phyloP scores from a whole-genome alignment of 768 basidiomycete species.

The Leccinellum albellum region DNA sequence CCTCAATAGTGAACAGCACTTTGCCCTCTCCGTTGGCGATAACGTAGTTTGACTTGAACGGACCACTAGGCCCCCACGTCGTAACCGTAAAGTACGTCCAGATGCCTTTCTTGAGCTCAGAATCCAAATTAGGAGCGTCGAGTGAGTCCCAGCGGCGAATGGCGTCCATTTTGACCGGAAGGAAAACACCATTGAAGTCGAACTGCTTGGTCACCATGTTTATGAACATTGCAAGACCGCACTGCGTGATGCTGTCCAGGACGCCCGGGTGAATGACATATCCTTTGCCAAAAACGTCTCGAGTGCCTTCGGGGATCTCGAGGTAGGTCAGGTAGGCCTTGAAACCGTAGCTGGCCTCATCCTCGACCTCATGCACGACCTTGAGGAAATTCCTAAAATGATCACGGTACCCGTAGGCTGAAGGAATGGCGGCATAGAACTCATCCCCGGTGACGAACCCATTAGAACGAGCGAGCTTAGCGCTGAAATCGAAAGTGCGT shows the following conservation, averaged over 20 bases:
- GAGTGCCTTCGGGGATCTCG: slow-evolving; percentile 10
- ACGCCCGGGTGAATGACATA: slow-evolving; percentile 33
- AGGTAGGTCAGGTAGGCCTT: slow-evolving; percentile 27
- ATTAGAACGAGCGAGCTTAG: slow-evolving; percentile 15
- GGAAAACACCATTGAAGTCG: slow-evolving; percentile 31
- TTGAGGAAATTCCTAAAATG: slow-evolving; percentile 29
- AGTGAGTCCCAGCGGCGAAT: slow-evolving; percentile 29
- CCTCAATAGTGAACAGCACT: slow-evolving; percentile 32
- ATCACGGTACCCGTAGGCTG: slow-evolving; percentile 18
- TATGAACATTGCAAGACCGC: slow-evolving; percentile 29
- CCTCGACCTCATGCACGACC: slow-evolving; percentile 23
- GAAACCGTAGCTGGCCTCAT: slow-evolving; percentile 23
- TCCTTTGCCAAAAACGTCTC: slow-evolving; percentile 11
- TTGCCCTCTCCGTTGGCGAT: slow-evolving; percentile 28
- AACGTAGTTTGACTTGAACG: slow-evolving; percentile 25
- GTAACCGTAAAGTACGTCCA: slow-evolving; percentile 28
- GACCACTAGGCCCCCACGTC: slow-evolving; percentile 22
- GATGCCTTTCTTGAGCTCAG: slow-evolving; percentile 27
- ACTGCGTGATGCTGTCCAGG: slow-evolving; percentile 32
- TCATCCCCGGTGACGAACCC: slow-evolving; percentile 16
- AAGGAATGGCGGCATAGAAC: slow-evolving; percentile 16
- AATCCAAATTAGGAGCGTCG: slow-evolving; percentile 21
- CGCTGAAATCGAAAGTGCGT: slow-evolving; percentile 21
- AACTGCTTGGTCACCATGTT: slow-evolving; percentile 29
- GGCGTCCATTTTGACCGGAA: slow-evolving; percentile 30